phyloP scores from a whole-genome alignment of 2,329 filamentous ascomycete species.

The Penicillium decumbens region DNA sequence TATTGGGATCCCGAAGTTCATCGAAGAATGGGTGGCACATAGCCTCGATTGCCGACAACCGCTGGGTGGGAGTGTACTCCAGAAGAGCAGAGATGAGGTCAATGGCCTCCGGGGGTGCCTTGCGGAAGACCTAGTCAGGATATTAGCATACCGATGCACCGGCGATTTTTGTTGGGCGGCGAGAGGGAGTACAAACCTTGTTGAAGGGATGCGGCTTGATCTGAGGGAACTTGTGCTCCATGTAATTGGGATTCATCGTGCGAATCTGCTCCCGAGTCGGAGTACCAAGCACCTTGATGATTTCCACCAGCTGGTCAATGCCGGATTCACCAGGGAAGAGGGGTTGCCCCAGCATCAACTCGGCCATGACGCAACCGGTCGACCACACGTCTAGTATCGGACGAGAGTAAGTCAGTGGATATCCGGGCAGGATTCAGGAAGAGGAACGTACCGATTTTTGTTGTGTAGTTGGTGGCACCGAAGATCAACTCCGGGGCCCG shows the following conservation, averaged over 20 bases:
- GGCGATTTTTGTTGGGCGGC: not conserved
- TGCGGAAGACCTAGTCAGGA: slow-evolving; percentile 72
- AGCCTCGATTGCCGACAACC: slow-evolving; percentile 85
- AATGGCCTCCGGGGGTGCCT: slow-evolving; percentile 87
- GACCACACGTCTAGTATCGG: slow-evolving; percentile 86
- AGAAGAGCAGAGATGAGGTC: slow-evolving; percentile 89
- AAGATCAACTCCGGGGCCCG: slow-evolving; percentile 97
- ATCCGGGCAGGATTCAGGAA: not conserved
- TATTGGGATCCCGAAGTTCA: slow-evolving; percentile 86
- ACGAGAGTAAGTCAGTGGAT: not conserved
- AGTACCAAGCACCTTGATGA: slow-evolving; percentile 97
- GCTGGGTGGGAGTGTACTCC: slow-evolving; percentile 96
- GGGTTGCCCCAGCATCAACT: slow-evolving; percentile 96
- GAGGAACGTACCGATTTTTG: slow-evolving; percentile 84
- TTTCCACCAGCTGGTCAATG: slow-evolving; percentile 97
- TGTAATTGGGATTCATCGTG: slow-evolving; percentile 99
- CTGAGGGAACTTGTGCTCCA: slow-evolving; percentile 99
- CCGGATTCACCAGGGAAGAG: slow-evolving; percentile 97
- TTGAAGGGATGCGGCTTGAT: slow-evolving; percentile 99
- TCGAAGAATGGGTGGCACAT: slow-evolving; percentile 99
- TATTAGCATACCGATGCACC: not conserved
- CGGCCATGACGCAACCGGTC: slow-evolving; percentile 98
- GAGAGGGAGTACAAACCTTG: slow-evolving; percentile 54
- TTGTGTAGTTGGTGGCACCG: slow-evolving; percentile 98
- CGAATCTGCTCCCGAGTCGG: slow-evolving; percentile 96